A percentile compares a stretch with the other conserved stretches of the same genome.
These are phyloP conservation scores for Lodderomyces orthopsilosis DNA, from an alignment of 1,139 yeast species.

Conservation along the genomic window DNA sequence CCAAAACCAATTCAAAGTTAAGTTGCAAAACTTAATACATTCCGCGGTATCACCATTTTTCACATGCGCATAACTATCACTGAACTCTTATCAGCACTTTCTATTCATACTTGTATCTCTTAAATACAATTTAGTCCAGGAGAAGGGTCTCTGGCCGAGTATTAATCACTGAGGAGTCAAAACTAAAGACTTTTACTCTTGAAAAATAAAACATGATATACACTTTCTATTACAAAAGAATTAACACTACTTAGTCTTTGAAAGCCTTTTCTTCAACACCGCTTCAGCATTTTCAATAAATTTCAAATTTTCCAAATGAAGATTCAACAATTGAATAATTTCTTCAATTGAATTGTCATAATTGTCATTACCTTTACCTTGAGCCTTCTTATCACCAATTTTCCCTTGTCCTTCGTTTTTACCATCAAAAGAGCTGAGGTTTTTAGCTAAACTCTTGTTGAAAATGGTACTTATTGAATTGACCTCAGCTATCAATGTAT, in stretches of 20 bases:
- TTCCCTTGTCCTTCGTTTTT: background rate
- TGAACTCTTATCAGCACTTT: no score
- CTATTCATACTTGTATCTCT: no score
- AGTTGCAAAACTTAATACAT: background rate
- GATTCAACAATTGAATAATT: constrained; percentile 77
- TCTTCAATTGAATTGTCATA: constrained; percentile 41
- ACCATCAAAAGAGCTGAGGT: background rate
- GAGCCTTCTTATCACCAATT: constrained; percentile 9
- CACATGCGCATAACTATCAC: background rate
- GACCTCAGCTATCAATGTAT: constrained; percentile 78
- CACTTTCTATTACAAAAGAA: no score
- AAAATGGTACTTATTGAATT: constrained; percentile 83
- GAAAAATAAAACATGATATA: no score
- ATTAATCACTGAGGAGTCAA: no score
- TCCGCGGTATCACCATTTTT: background rate
- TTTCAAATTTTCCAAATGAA: constrained; percentile 85
- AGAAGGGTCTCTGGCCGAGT: no score
- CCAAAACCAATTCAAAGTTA: background rate
- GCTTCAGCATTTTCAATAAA: constrained; percentile 79
- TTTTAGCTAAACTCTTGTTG: constrained; percentile 49
- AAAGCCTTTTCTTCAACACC: constrained; percentile 64
- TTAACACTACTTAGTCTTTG: constrained; percentile 10
- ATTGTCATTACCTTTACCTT: constrained; percentile 22
- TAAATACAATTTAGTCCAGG: no score
- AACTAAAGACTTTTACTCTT: no score